Evolutionary conservation across 2,329 filamentous ascomycete genomes (phyloP), one percentile per base, ranked within the genome.

Genomic region (Bipolaris sorokiniana): DNA sequence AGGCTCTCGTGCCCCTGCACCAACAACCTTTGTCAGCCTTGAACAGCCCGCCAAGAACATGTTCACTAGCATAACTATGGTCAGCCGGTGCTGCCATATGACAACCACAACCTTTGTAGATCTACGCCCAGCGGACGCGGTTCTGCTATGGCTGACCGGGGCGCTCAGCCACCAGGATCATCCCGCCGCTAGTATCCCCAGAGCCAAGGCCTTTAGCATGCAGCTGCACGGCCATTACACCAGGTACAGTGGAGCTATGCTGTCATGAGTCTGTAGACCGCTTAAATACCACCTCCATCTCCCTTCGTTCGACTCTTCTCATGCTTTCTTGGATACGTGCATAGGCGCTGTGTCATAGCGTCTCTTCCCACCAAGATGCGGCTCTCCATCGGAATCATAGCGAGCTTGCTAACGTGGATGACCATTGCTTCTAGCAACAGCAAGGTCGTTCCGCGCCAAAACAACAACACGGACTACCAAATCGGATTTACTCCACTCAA

Each of bases 391-490:
- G 51, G 55, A 5, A 36, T 68, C n/a, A 5, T 64, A 18, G 41
- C 59, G 20, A 53, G 50, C 22, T 47, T 67, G 5, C 40, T 68
- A n/a, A 58, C 58, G 15, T 50, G 57, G 18, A 48, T 45, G 10
- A 33, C 60, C 3, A 48, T 59, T 51, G 67, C 65, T 42, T 51
- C 45, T 11, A 54, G 37, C 22, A 56, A 46, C 18, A 55, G 42
- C 36, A 58, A 42, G 2, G 40, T 63, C 10, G 44, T 48, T 22
- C 52, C 55, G 15, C 68, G 68, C 5, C 63, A 66, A 36, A 56
- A 73, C n/a, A 76, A 72, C 15, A 70, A 54, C n/a, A 64, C 67
- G 1, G 69, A 63, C n/a, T 76, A 76, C 54, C 57, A 64, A 33
- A 48, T 74, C 23, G 65, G 70, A 40, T 56, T 64, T 23, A 68